phyloP scores from a whole-genome alignment of 2,329 filamentous ascomycete genomes.

The Didymella arachidicola region DNA sequence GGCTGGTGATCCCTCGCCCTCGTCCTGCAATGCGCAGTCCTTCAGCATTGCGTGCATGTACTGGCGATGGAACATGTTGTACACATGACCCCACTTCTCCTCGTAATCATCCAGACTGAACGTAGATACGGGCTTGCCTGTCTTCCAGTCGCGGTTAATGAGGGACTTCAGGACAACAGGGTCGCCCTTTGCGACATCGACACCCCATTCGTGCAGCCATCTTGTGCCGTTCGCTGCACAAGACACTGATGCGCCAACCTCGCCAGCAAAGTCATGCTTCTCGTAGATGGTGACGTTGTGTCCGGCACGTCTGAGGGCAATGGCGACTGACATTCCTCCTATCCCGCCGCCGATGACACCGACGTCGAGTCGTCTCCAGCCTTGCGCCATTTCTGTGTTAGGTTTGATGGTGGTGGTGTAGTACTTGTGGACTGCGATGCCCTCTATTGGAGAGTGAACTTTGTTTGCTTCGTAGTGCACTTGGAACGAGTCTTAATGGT shows the following conservation, averaged over 20 bases:
- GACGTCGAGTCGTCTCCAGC: constrained; percentile 42
- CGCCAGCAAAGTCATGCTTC: constrained; percentile 69
- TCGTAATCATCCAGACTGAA: constrained; percentile 72
- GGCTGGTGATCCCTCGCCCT: constrained; percentile 63
- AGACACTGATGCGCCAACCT: constrained; percentile 62
- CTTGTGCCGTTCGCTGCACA: constrained; percentile 75
- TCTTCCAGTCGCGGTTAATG: constrained; percentile 75
- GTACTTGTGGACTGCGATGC: not conserved
- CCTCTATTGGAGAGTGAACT: not conserved
- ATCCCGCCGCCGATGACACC: constrained; percentile 62
- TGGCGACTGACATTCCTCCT: constrained; percentile 61
- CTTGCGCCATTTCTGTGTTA: constrained; percentile 16
- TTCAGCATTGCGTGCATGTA: constrained; percentile 74
- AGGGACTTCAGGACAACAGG: constrained; percentile 71
- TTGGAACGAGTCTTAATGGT: not conserved
- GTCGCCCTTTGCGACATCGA: constrained; percentile 69
- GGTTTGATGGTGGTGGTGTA: not conserved
- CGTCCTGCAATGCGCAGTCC: constrained; percentile 62
- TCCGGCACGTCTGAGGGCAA: constrained; percentile 62
- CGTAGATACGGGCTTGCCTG: constrained; percentile 69
- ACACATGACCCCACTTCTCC: constrained; percentile 66
- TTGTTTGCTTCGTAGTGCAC: not conserved
- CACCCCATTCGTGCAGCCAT: constrained; percentile 73
- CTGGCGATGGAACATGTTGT: constrained; percentile 75
- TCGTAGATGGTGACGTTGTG: constrained; percentile 71